Evolutionary conservation across 1,284 basidiomycete genomes (phyloP), one percentile per base, ranked within the genome.

Genomic region (Meripilus lineatus): DNA sequence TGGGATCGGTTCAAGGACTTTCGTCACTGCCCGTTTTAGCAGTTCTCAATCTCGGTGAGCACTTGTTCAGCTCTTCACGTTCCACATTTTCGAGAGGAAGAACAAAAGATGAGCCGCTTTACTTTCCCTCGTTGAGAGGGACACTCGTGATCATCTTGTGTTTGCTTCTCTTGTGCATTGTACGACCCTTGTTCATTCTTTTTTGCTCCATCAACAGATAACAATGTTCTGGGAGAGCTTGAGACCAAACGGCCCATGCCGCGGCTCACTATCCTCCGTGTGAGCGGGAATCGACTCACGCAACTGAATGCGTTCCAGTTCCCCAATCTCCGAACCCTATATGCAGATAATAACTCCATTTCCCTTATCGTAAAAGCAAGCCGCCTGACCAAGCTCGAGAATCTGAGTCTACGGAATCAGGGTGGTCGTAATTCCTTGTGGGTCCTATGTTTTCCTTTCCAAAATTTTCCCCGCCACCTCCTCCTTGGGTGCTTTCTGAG

Each of bases 351-450:
- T 62, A 97, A 97, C 64, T 66, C 70, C 25, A 72, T 99, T 20
- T 67, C 65, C 54, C 71, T 57, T 55, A 71, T 78, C 52, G 64
- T 57, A 44, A 77, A 77, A 59, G 70, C 73, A 58, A 72, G 72
- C 47, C 70, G 74, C 25, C 65, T 91, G 51, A 65, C 66, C 50
- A 82, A 80, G 64, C 70, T 99, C 53, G 93, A 97, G 65, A 93
- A 93, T 58, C 71, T 99, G 43, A 93, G 89, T 58, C 58, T 97
- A 68, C 78, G 96, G 61, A 92, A 93, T 66, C 95, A 99, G 67
- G 75, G 75, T 58, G 81, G 80, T 21, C 55, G 58, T 52, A 71
- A 72, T 39, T 75, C 79, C 49, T 67, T 92, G 84, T 89, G 65
- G 79, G 84, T 81, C 28, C 26, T 39, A 6, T 35, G 23, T 39